A percentile compares a stretch with the other conserved stretches of the same genome.
phyloP scores from a whole-genome alignment of 805 yeast species.

The Kluyveromyces starmeri region DNA sequence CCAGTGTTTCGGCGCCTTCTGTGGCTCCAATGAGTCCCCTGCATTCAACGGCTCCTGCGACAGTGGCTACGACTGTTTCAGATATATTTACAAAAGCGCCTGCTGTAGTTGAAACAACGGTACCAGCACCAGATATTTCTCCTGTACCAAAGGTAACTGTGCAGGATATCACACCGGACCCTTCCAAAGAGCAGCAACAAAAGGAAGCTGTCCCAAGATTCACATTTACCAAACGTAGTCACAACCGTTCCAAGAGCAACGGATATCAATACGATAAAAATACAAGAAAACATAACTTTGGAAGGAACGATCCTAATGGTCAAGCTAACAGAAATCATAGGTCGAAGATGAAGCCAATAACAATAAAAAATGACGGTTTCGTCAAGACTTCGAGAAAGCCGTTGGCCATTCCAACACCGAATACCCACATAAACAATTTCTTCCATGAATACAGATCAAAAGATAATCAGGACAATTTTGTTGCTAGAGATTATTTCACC shows the following conservation, averaged over 20 bases:
- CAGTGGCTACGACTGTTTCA: slow-evolving; percentile 24
- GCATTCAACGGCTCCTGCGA: slow-evolving; percentile 19
- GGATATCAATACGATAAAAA: slow-evolving; percentile 10
- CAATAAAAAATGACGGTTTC: slow-evolving; percentile 21
- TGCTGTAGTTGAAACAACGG: slow-evolving; percentile 2
- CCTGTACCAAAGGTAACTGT: slow-evolving; percentile 6
- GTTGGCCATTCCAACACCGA: slow-evolving; percentile 56
- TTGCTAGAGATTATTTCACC: slow-evolving; percentile 67
- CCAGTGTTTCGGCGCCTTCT: slow-evolving; percentile 6
- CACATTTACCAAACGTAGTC: slow-evolving; percentile 23
- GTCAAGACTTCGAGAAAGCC: slow-evolving; percentile 42
- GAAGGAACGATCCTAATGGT: neutral
- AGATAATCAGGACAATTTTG: slow-evolving; percentile 30
- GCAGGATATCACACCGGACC: slow-evolving; percentile 8
- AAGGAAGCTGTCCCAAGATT: slow-evolving; percentile 24
- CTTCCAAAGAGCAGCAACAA: slow-evolving; percentile 6
- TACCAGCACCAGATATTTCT: neutral
- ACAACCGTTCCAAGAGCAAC: slow-evolving; percentile 11
- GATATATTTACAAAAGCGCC: slow-evolving; percentile 9
- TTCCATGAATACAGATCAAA: slow-evolving; percentile 30
- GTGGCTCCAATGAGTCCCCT: slow-evolving; percentile 6
- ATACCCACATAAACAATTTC: slow-evolving; percentile 33
- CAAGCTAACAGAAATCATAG: slow-evolving; percentile 9
- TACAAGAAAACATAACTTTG: slow-evolving; percentile 8
- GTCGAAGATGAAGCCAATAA: slow-evolving; percentile 16